phyloP scores from a whole-genome alignment of 2,329 filamentous ascomycete genomes.

The Triangularia setosa region DNA sequence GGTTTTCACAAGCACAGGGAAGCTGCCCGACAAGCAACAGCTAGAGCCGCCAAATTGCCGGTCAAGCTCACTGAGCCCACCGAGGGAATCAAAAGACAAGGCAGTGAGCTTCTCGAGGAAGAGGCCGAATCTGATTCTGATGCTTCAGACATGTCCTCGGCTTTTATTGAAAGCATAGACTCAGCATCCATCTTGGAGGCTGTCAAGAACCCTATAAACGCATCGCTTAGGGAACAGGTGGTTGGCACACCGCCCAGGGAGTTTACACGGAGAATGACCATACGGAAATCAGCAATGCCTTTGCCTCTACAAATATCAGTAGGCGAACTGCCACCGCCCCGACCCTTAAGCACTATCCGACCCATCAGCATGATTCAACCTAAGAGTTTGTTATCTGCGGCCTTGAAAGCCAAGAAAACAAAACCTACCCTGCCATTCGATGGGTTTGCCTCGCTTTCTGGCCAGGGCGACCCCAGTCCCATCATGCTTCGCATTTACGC shows the following conservation, averaged over 20 bases:
- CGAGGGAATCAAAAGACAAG: conserved; percentile 41
- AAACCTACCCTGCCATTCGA: conserved; percentile 70
- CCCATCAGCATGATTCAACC: conserved; percentile 66
- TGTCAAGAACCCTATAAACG: conserved; percentile 55
- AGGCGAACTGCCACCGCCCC: conserved; percentile 65
- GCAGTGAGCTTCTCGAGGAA: conserved; percentile 52
- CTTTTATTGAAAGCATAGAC: conserved; percentile 65
- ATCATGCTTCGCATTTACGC: conserved; percentile 74
- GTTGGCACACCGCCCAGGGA: conserved; percentile 62
- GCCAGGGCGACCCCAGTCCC: conserved; percentile 73
- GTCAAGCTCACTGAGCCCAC: conserved; percentile 46
- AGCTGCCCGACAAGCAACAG: conserved; percentile 54
- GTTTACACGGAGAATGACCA: conserved; percentile 59
- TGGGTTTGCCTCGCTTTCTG: conserved; percentile 70
- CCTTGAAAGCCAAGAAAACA: conserved; percentile 67
- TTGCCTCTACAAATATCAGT: conserved; percentile 52
- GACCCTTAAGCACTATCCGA: conserved; percentile 60
- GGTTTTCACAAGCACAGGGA: conserved; percentile 62
- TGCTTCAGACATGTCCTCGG: conserved; percentile 59
- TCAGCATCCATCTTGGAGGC: conserved; percentile 68
- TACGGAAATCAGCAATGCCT: conserved; percentile 56
- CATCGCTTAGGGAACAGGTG: conserved; percentile 53
- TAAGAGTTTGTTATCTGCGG: conserved; percentile 66
- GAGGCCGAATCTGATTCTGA: conserved; percentile 55
- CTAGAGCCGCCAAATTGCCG: conserved; percentile 50